Evolutionary conservation across 805 yeast genomes (phyloP), one percentile per base, ranked within the genome.

Genomic region (Debaryomyces prosopidis): DNA sequence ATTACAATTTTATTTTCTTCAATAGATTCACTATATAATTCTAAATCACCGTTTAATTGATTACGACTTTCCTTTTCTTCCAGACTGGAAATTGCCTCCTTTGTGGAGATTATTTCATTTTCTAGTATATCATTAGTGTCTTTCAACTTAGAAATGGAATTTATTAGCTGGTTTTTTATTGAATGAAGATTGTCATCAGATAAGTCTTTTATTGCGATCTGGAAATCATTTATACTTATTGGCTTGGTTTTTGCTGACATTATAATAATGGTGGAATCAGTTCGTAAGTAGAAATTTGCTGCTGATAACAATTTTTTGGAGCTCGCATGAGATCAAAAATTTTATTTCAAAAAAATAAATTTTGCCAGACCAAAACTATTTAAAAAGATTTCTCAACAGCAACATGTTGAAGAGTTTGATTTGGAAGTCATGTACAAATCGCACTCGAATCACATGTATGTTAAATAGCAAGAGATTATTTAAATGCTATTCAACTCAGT

Each of bases 1-100:
- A 84, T 65, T n/a, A 84, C 86, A 2, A 59, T 57, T 10, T 68
- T 62, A 58, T 85, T 85, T 51, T 85, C 91, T 7, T 57, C 53
- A 14, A 83, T 70, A 8, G 84, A 73, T n/a, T 80, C 85, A 5
- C 53, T 58, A 61, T 77, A 85, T 12, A 85, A 55, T 12, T 65
- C 59, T n/a, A 68, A 56, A 54, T 84, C 89, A 10, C 69, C 69
- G 4, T 64, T 66, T 16, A 68, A 66, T 15, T 63, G 71, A 17
- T 59, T 60, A 31, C 48, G 55, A 33, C 45, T 47, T n/a, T 42
- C 49, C 3, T 36, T 52, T 3, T 40, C 18, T 12, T 23, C 32
- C 39, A 54, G 37, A 60, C 55, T 35, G 51, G 51, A 42, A 15
- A 47, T 38, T 28, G 43, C 45, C 31, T 34, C 44, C 16, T 48